Percentiles rank a stretch among this genome's conserved stretches.
Evolutionary conservation across 352 stramenopile species (phyloP).

Genomic region (Phytophthora melonis): DNA sequence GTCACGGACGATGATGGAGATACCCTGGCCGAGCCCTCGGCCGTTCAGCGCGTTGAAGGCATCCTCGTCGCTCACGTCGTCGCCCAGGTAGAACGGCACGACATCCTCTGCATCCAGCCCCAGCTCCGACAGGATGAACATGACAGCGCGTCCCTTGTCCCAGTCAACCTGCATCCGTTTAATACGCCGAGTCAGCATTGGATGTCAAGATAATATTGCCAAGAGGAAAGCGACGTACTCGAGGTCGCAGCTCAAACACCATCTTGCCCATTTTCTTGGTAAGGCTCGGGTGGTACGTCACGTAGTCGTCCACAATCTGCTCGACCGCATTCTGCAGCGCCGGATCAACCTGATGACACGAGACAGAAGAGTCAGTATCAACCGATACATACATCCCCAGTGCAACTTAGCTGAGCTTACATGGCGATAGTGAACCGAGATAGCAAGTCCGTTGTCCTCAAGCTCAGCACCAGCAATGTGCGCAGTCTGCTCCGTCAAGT

Average conservation of each 20-base stretch:
- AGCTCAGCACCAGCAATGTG: slow-evolving; percentile 65
- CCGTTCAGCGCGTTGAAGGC: slow-evolving; percentile 67
- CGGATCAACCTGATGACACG: slow-evolving; percentile 47
- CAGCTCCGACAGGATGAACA: slow-evolving; percentile 77
- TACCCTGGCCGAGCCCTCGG: slow-evolving; percentile 50
- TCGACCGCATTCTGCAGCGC: slow-evolving; percentile 73
- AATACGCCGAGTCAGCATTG: neutral
- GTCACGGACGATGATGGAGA: slow-evolving; percentile 74
- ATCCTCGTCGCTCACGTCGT: slow-evolving; percentile 86
- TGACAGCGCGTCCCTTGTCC: slow-evolving; percentile 84
- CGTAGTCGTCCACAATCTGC: slow-evolving; percentile 89
- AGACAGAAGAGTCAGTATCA: slow-evolving; percentile 22
- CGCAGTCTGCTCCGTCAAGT: slow-evolving; percentile 48
- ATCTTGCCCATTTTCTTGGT: slow-evolving; percentile 81
- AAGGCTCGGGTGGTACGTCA: slow-evolving; percentile 49
- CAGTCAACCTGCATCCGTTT: slow-evolving; percentile 61
- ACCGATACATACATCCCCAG: slow-evolving; percentile 15
- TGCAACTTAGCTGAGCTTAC: slow-evolving; percentile 35
- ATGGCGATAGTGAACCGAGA: slow-evolving; percentile 85
- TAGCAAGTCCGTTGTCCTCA: slow-evolving; percentile 82
- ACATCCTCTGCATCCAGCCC: slow-evolving; percentile 69
- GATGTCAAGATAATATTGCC: neutral
- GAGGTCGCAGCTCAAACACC: slow-evolving; percentile 81
- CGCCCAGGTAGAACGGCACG: slow-evolving; percentile 85
- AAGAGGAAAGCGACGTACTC: slow-evolving; percentile 20